These are phyloP conservation scores for Ascocoryne sarcoides DNA, from an alignment of 2,329 filamentous ascomycete genomes.

Conservation along the genomic window DNA sequence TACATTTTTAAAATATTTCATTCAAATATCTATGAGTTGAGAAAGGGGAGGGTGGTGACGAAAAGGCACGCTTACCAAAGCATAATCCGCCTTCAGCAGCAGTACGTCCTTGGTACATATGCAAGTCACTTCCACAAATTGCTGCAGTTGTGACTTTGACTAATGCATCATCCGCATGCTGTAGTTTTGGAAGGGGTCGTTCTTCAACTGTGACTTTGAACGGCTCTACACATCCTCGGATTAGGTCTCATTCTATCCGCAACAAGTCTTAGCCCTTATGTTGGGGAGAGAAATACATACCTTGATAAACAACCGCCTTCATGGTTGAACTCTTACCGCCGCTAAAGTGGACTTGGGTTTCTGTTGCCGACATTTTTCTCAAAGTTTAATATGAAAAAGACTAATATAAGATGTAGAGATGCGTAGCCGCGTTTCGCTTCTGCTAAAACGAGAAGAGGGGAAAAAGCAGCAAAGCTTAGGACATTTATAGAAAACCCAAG, in stretches of 20 bases:
- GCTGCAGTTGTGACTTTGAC: constrained; percentile 36
- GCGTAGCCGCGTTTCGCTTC: no score
- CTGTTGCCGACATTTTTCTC: background rate
- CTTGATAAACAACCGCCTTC: constrained; percentile 21
- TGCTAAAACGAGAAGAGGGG: no score
- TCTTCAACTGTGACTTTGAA: constrained; percentile 49
- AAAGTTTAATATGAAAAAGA: no score
- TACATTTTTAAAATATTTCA: no score
- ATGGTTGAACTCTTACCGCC: constrained; percentile 11
- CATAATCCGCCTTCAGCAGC: constrained; percentile 53
- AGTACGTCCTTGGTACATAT: constrained; percentile 59
- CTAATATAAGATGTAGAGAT: no score
- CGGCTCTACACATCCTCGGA: constrained; percentile 16
- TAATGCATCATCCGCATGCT: constrained; percentile 38
- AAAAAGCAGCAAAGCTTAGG: no score
- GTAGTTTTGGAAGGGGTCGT: constrained; percentile 46
- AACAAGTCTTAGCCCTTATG: constrained; percentile 5
- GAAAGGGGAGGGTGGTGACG: no score
- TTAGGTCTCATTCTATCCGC: no score
- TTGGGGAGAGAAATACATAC: no score
- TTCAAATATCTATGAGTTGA: no score
- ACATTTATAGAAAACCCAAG: no score
- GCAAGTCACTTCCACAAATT: constrained; percentile 24
- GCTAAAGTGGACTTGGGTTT: background rate
- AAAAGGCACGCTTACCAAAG: constrained; percentile 39